phyloP scores from a whole-genome alignment of 768 basidiomycete genomes.

The Suillus bovinus region DNA sequence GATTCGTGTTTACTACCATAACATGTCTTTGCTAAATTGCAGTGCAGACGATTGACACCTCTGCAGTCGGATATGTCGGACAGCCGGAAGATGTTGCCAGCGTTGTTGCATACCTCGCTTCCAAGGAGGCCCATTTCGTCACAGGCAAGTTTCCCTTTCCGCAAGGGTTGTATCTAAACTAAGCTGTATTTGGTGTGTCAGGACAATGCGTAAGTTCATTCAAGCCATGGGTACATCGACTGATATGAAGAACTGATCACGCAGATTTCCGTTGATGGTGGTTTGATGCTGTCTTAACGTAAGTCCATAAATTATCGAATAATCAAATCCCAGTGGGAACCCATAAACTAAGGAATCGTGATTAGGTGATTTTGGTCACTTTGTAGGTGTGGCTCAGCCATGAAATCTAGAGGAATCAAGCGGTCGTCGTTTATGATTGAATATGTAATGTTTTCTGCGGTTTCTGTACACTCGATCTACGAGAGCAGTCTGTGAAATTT shows the following conservation, averaged over 20 bases:
- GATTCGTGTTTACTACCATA: not conserved
- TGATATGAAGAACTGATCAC: not conserved
- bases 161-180: not conserved
- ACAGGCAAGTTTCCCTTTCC: too few relatives aligned
- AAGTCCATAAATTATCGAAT: not conserved
- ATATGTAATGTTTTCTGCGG: not conserved
- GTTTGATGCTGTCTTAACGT: conserved; percentile 12
- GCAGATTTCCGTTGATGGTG: conserved; percentile 15
- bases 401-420: not conserved
- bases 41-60: too few relatives aligned
- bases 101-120: too few relatives aligned
- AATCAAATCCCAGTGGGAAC: not conserved
- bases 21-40: not conserved
- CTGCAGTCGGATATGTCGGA: too few relatives aligned
- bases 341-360: not conserved
- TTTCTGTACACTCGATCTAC: not conserved
- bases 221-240: not conserved
- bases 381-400: not conserved
- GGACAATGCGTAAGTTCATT: conserved; percentile 18
- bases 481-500: too few relatives aligned
- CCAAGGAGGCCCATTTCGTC: too few relatives aligned
- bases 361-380: not conserved
- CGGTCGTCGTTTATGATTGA: not conserved
- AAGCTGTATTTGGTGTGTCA: not conserved
- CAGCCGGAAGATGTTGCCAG: conserved; percentile 30